Base-by-base conservation (phyloP, 2,329 filamentous ascomycete genomes). In the Sarocladium kiliense region DNA sequence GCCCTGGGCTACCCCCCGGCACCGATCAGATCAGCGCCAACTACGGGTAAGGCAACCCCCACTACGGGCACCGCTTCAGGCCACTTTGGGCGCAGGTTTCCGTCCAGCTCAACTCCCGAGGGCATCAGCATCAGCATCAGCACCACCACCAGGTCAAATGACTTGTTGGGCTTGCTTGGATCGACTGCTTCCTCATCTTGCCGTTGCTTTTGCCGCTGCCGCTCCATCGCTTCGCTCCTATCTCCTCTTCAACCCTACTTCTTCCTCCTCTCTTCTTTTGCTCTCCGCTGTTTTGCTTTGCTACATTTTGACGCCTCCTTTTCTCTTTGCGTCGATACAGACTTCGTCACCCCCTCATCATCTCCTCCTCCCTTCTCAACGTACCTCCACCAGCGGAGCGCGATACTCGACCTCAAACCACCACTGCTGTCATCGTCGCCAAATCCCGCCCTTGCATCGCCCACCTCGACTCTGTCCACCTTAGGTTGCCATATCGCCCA, bases 131-230 rank as follows among this genome's bases (percentile, higher is more conserved):
- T 12, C 18, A 19, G 37, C 41, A 23, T 25, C 41, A 3, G 21
- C 41, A n/a, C 25, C 23, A 30, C 18, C 39, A 44, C 7, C 18
- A 18, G 39, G 44, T 47, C 44, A 47, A 47, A 47, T 47, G 44
- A 47, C 44, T 30, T 27, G 6, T 16, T 41, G 30, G 16, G 18
- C n/a, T n/a, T n/a, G n/a, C n/a, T n/a, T 44, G n/a, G 41, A 47
- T 23, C 25, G 23, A 6, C 21, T 30, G 12, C 44, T 27, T 47
- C 67, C 14, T 68, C 23, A n/a, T 55, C 34, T 2, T 32, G 10
- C 23, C 47, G 11, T 51, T 51, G 26, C 47, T 51, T 51, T 36
- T 51, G 47, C 47, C 47, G n/a, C 30, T 36, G 11, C 14, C n/a
- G 11, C 6, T 51, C 11, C 27, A 51, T 49, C 44, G 21, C 25